Evolutionary conservation across 2,329 filamentous ascomycete species (phyloP), one percentile per base, ranked within the genome.

Genomic region (Bipolaris sorokiniana): DNA sequence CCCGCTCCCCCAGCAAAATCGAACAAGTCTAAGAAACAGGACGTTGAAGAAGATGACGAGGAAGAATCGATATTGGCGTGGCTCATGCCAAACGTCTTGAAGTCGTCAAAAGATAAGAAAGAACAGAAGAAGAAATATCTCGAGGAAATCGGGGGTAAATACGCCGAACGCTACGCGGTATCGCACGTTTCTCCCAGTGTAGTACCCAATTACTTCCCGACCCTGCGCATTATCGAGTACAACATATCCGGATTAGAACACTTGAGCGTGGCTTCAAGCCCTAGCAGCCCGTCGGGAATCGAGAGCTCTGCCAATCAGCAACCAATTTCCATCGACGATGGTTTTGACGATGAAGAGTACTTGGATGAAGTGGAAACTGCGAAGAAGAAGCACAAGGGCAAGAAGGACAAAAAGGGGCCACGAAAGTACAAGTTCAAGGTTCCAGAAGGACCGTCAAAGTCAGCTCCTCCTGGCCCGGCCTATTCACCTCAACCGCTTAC

Each of bases 141-240:
- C 31, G 80, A 88, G 48, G 84, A 87, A 61, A 88, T 96, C 61
- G 92, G 90, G 18, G 93, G 93, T 4, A 84, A 85, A 60, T 96
- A 87, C 79, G 92, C 88, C 3, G 92, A 99, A 77, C 86, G 92
- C 50, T 99, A 92, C 74, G 89, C 92, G 51, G 77, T 96, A 5
- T 88, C 90, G 0, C 80, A 95, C 23, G 88, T 98, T 54, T 86
- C 89, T 45, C 91, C 94, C 0, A 98, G 93, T 71, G 81, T 99
- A 36, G 91, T 98, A 7, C 95, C 94, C 6, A 97, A 95, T 71
- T 96, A 92, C 76, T 95, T 93, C 63, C 95, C 94, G 0, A 92
- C 90, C 0, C 77, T 97, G 31, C 86, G 93, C n/a, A 84, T 99
- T n/a, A 82, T 94, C 63, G 91, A 97, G 70, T 99, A 98, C 81